phyloP scores from a whole-genome alignment of 2,329 filamentous ascomycete genomes.

The Clarireedia monteithiana region DNA sequence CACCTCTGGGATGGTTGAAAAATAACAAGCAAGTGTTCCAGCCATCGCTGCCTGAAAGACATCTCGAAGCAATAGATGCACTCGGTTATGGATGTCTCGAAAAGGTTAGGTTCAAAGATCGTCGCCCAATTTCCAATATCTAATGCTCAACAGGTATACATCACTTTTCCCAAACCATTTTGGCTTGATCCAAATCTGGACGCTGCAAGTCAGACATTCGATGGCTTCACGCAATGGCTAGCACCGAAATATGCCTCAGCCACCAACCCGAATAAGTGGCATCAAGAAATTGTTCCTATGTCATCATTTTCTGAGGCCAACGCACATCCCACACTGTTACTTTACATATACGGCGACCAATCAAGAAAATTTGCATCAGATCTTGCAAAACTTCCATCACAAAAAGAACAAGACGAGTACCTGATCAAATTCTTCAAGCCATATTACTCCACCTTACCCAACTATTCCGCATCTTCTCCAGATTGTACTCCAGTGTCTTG shows the following conservation, averaged over 20 bases:
- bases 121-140: background rate
- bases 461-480: slow-evolving; percentile 38
- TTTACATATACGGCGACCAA: slow-evolving; percentile 48
- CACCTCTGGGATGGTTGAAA: slow-evolving; percentile 44
- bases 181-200: slow-evolving; percentile 36
- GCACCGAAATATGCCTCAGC: slow-evolving; percentile 45
- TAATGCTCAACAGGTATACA: slow-evolving; percentile 26
- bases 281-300: slow-evolving; percentile 55
- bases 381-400: slow-evolving; percentile 13
- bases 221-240: slow-evolving; percentile 53
- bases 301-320: slow-evolving; percentile 42
- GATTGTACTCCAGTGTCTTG: slow-evolving; percentile 46
- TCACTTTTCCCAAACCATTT: slow-evolving; percentile 55
- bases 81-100: slow-evolving; percentile 43
- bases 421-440: slow-evolving; percentile 46
- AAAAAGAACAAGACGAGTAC: slow-evolving; percentile 24
- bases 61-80: slow-evolving; percentile 38
- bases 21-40: slow-evolving; percentile 34
- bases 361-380: slow-evolving; percentile 28
- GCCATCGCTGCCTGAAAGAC: slow-evolving; percentile 35
- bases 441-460: slow-evolving; percentile 56
- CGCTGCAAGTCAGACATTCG: slow-evolving; percentile 14
- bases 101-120: slow-evolving; percentile 32
- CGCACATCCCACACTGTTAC: slow-evolving; percentile 57
- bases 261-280: slow-evolving; percentile 46